Conservation (phyloP, 2,329 filamentous ascomycete species). For the Cercospora zeina region DNA sequence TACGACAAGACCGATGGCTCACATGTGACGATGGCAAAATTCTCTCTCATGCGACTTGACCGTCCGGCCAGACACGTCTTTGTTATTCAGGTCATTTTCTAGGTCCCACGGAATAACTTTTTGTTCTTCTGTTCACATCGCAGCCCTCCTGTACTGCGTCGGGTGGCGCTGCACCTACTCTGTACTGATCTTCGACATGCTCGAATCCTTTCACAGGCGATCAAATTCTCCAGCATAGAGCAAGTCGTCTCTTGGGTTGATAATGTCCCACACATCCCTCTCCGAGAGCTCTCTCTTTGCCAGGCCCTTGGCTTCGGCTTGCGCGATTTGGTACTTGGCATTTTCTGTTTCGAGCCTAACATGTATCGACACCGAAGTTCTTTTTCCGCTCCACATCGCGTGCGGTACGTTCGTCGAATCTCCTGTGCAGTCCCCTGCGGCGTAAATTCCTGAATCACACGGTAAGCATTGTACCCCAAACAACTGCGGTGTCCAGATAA, state of each 20-base stretch:
- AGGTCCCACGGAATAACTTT: not conserved
- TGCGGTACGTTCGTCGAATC: conserved; percentile 19
- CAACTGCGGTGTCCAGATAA: not conserved
- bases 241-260: conserved; percentile 14
- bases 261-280: conserved; percentile 15
- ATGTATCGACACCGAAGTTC: conserved; percentile 9
- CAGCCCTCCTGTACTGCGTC: not conserved
- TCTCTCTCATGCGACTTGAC: not conserved
- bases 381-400: conserved; percentile 20
- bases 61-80: not conserved
- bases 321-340: conserved; percentile 10
- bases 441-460: conserved; percentile 15
- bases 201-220: not conserved
- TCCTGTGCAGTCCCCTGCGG: conserved; percentile 11
- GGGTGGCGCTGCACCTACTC: not conserved
- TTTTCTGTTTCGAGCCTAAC: conserved; percentile 18
- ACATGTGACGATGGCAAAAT: not conserved
- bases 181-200: not conserved
- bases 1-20: not conserved
- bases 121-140: not conserved
- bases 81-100: not conserved
- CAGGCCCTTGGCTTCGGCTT: not conserved
- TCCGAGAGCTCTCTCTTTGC: conserved; percentile 12
- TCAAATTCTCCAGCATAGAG: conserved; percentile 18
- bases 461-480: not conserved